Evolutionary conservation across 2,329 filamentous ascomycete genomes (phyloP).

Genomic region (Dactylellina sp.): DNA sequence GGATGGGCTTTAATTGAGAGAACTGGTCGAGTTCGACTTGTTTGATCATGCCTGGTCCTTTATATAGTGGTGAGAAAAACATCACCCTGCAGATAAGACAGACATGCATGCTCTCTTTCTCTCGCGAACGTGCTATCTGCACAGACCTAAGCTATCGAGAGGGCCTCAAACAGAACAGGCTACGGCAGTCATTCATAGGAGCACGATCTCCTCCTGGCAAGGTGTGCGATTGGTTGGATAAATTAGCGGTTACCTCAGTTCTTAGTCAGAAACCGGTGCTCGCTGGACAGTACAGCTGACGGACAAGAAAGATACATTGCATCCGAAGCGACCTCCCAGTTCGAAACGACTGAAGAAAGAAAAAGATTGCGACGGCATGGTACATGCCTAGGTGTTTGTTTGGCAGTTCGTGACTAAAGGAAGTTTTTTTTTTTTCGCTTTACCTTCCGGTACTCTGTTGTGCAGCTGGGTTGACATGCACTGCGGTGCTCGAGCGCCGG

Average conservation of each 20-base stretch:
- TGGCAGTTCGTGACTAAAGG: no score
- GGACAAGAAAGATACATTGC: not conserved
- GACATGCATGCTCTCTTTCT: no score
- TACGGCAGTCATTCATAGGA: constrained; percentile 15
- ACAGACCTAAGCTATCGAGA: constrained; percentile 3
- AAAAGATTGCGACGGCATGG: constrained; percentile 34
- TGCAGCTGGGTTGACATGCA: no score
- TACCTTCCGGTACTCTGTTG: no score
- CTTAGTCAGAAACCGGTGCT: constrained; percentile 40
- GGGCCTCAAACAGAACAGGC: constrained; percentile 18
- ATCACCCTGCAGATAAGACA: constrained; percentile 40
- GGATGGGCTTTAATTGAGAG: not conserved
- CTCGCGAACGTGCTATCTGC: no score
- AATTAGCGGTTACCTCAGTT: constrained; percentile 34
- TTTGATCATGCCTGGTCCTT: constrained; percentile 16
- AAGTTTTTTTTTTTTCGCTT: no score
- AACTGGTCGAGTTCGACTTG: not conserved
- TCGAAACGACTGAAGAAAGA: constrained; percentile 22
- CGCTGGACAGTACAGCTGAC: not conserved
- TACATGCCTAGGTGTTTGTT: not conserved
- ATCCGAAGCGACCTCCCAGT: not conserved
- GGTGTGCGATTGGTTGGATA: constrained; percentile 42
- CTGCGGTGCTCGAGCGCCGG: constrained; percentile 8
- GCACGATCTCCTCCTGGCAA: constrained; percentile 15
- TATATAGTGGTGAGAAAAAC: constrained; percentile 33